A percentile compares a stretch with the other conserved stretches of the same genome.
Conservation (phyloP, 2,329 filamentous ascomycete species). For the Cytospora mali region DNA sequence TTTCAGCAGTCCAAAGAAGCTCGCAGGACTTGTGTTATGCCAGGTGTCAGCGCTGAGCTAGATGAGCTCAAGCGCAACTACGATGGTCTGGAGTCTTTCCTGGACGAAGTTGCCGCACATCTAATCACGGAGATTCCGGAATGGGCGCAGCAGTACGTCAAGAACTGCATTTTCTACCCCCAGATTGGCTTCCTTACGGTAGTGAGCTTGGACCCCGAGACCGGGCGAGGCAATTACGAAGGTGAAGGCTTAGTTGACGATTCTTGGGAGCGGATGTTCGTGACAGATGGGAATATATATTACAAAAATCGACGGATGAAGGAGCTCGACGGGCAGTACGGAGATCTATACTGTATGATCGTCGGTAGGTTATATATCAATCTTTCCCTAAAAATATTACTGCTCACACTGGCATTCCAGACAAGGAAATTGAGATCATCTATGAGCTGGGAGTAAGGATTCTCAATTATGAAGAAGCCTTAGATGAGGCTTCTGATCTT, state of each 20-base stretch:
- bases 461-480: conserved; percentile 66
- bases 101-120: conserved; percentile 68
- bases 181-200: conserved; percentile 89
- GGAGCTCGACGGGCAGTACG: conserved; percentile 78
- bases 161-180: conserved; percentile 86
- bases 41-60: conserved; percentile 71
- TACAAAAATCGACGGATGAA: conserved; percentile 86
- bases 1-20: conserved; percentile 75
- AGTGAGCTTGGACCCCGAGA: conserved; percentile 63
- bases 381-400: neutral
- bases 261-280: conserved; percentile 78
- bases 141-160: conserved; percentile 54
- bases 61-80: conserved; percentile 79
- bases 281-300: conserved; percentile 70
- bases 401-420: conserved; percentile 44
- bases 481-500: conserved; percentile 72
- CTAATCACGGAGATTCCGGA: conserved; percentile 66
- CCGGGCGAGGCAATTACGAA: conserved; percentile 63
- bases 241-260: conserved; percentile 59
- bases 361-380: conserved; percentile 64
- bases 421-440: conserved; percentile 86
- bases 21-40: conserved; percentile 71
- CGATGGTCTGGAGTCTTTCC: conserved; percentile 73
- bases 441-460: conserved; percentile 74
- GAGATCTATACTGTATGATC: conserved; percentile 83